Evolutionary conservation across 2,329 filamentous ascomycete genomes (phyloP).

Genomic region (Pseudovirgaria hyperparasitica): DNA sequence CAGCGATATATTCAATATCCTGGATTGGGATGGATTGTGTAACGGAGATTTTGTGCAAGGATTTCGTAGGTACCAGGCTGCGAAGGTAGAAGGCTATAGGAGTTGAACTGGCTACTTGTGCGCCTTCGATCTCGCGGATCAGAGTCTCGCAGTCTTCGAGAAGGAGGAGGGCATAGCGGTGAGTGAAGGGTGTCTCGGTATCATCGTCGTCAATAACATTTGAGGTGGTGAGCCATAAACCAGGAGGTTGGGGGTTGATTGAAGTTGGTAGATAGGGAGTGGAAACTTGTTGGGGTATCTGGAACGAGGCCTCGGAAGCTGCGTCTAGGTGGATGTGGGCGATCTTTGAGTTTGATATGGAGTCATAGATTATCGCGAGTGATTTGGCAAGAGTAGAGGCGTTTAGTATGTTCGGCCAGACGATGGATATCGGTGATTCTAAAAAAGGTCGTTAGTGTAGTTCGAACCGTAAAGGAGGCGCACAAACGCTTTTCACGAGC

Average conservation of each 20-base stretch:
- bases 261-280: slow-evolving; percentile 60
- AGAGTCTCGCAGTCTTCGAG: slow-evolving; percentile 74
- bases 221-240: slow-evolving; percentile 78
- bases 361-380: slow-evolving; percentile 69
- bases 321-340: slow-evolving; percentile 68
- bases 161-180: slow-evolving; percentile 76
- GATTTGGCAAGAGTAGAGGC: slow-evolving; percentile 70
- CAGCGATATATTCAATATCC: slow-evolving; percentile 76
- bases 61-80: slow-evolving; percentile 47
- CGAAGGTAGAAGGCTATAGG: slow-evolving; percentile 64
- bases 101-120: slow-evolving; percentile 61
- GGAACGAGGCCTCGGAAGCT: slow-evolving; percentile 46
- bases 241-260: slow-evolving; percentile 55
- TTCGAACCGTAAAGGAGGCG: not conserved
- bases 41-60: slow-evolving; percentile 59
- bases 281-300: slow-evolving; percentile 51
- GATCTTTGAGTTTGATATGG: slow-evolving; percentile 73
- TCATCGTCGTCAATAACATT: slow-evolving; percentile 59
- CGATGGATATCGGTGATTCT: slow-evolving; percentile 44
- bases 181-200: slow-evolving; percentile 53
- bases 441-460: slow-evolving; percentile 1
- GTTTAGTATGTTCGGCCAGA: slow-evolving; percentile 60
- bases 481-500: slow-evolving; percentile 49
- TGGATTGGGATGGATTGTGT: slow-evolving; percentile 60
- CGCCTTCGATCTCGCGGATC: slow-evolving; percentile 53